phyloP scores from a whole-genome alignment of 2,329 filamentous ascomycete species.

The Colletotrichum eremochloae region DNA sequence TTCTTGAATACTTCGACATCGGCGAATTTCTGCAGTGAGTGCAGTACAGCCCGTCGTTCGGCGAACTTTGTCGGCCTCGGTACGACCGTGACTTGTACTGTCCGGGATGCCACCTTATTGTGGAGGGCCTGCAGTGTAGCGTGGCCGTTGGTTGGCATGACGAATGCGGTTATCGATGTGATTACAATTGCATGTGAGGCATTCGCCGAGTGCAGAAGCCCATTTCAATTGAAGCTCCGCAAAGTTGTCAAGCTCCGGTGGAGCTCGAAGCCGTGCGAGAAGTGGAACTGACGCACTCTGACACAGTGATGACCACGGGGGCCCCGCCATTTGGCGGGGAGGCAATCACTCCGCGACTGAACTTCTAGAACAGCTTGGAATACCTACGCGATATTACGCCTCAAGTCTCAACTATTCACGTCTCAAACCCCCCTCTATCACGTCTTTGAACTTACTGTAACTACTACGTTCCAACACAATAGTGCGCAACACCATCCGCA shows the following conservation, averaged over 20 bases:
- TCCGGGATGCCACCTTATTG: constrained; percentile 45
- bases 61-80: constrained; percentile 65
- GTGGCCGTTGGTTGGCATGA: constrained; percentile 35
- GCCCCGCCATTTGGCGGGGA: constrained; percentile 41
- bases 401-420: constrained; percentile 3
- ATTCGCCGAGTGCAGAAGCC: neutral
- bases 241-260: constrained; percentile 34
- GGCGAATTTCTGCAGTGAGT: constrained; percentile 63
- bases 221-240: constrained; percentile 11
- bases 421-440: neutral
- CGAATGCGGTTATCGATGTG: neutral
- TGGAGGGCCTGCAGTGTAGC: constrained; percentile 31
- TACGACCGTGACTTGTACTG: constrained; percentile 65
- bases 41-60: constrained; percentile 68
- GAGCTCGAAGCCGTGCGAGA: constrained; percentile 13
- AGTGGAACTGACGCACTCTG: fast-evolving
- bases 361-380: constrained; percentile 43
- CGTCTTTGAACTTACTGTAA: neutral
- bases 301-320: constrained; percentile 18
- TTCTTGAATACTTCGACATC: constrained; percentile 67
- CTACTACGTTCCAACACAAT: neutral
- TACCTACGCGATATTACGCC: constrained; percentile 10
- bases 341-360: constrained; percentile 11
- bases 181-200: constrained; percentile 1
- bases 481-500: neutral